phyloP scores from a whole-genome alignment of 306 rosid species.

The Datisca glomerata region DNA sequence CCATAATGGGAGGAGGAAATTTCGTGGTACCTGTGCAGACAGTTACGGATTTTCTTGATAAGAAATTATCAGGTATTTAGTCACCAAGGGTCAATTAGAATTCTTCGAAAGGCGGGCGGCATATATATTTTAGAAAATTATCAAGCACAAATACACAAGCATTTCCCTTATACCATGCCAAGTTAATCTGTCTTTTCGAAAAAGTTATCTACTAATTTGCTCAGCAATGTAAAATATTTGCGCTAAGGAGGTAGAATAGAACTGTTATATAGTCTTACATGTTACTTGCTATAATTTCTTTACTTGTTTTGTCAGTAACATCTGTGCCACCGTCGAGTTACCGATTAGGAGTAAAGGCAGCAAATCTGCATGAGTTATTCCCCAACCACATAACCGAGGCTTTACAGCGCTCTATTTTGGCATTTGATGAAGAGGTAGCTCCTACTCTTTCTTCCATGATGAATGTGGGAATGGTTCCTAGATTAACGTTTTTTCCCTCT shows the following conservation, averaged over 20 bases:
- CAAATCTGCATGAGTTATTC: constrained; percentile 63
- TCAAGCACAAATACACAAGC: too few relatives aligned
- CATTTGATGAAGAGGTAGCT: constrained; percentile 72
- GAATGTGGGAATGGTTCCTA: not conserved
- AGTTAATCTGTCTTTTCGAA: too few relatives aligned
- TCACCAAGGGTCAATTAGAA: too few relatives aligned
- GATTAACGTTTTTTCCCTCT: constrained; percentile 1
- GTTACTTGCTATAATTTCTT: constrained; percentile 5
- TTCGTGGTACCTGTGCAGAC: constrained; percentile 88
- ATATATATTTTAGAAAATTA: too few relatives aligned
- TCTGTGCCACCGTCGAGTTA: constrained; percentile 82
- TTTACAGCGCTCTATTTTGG: constrained; percentile 56
- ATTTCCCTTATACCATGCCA: too few relatives aligned
- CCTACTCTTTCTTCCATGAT: constrained; percentile 3
- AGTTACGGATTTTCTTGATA: constrained; percentile 71
- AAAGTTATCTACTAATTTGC: too few relatives aligned
- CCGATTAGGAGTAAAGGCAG: constrained; percentile 90
- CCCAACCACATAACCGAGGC: constrained; percentile 59
- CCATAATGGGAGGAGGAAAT: constrained; percentile 82
- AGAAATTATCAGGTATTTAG: constrained; percentile 63
- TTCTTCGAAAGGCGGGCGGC: not conserved
- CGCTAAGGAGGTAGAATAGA: too few relatives aligned
- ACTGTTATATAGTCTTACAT: too few relatives aligned
- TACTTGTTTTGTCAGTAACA: constrained; percentile 34
- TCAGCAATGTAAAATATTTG: too few relatives aligned